phyloP scores from a whole-genome alignment of 352 stramenopile species.

The Globisporangium nunn region DNA sequence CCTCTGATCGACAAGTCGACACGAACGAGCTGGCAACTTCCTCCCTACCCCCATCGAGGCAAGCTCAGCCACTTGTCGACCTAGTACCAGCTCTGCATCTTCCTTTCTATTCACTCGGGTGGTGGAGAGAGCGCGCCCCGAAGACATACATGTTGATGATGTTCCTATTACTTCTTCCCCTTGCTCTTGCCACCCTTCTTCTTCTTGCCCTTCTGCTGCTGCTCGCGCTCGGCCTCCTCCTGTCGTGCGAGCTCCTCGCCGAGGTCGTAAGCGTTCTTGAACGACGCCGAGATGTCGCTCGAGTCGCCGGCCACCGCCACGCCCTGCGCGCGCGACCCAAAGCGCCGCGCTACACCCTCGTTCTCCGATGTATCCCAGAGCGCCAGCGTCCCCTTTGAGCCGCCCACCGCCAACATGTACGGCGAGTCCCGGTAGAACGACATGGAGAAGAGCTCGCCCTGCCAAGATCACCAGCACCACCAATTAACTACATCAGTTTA shows the following conservation, averaged over 20 bases:
- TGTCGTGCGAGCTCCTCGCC: constrained; percentile 70
- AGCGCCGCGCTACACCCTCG: constrained; percentile 75
- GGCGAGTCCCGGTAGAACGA: constrained; percentile 86
- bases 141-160: neutral
- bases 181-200: constrained; percentile 45
- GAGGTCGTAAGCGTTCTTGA: constrained; percentile 65
- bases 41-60: too few relatives aligned
- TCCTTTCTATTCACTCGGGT: too few relatives aligned
- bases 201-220: constrained; percentile 17
- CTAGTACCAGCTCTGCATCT: too few relatives aligned
- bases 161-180: constrained; percentile 26
- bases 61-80: too few relatives aligned
- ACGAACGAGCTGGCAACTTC: too few relatives aligned
- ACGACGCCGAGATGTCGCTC: constrained; percentile 59
- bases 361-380: constrained; percentile 89
- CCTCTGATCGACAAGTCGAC: too few relatives aligned
- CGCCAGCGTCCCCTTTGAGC: constrained; percentile 82
- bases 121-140: too few relatives aligned
- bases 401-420: constrained; percentile 86
- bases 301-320: constrained; percentile 15
- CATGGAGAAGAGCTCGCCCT: constrained; percentile 87
- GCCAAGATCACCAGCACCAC: neutral
- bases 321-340: constrained; percentile 63
- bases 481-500: neutral
- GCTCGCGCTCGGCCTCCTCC: constrained; percentile 49